phyloP scores from a whole-genome alignment of 2,329 filamentous ascomycete genomes.

The Fusarium agapanthi region DNA sequence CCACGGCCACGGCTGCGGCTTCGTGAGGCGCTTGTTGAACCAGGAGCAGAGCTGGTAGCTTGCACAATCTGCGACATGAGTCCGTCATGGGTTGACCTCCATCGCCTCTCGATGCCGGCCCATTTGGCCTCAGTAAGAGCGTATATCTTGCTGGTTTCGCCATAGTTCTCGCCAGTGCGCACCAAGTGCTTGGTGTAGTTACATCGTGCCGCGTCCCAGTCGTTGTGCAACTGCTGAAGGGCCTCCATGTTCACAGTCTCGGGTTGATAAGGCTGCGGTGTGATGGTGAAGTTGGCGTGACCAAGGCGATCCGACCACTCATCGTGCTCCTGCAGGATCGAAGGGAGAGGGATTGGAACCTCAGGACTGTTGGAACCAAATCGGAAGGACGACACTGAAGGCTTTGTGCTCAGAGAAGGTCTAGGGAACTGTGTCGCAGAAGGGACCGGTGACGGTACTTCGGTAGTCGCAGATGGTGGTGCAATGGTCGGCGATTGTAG shows the following conservation, averaged over 20 bases:
- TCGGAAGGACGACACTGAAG: slow-evolving; percentile 79
- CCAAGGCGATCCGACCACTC: slow-evolving; percentile 87
- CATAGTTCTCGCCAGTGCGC: slow-evolving; percentile 89
- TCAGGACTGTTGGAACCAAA: slow-evolving; percentile 69
- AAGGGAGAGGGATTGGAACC: slow-evolving; percentile 65
- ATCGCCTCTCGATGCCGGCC: slow-evolving; percentile 78
- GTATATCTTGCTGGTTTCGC: slow-evolving; percentile 88
- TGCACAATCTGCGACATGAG: slow-evolving; percentile 64
- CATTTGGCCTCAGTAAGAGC: slow-evolving; percentile 88
- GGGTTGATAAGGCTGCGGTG: slow-evolving; percentile 81
- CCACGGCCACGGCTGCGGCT: slow-evolving; percentile 53
- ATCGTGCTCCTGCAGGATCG: slow-evolving; percentile 75
- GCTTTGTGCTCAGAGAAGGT: slow-evolving; percentile 79
- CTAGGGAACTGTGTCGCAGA: slow-evolving; percentile 58
- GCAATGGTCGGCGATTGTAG: slow-evolving; percentile 83
- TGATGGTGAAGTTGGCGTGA: slow-evolving; percentile 92
- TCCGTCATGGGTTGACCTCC: slow-evolving; percentile 75
- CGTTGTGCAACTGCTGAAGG: slow-evolving; percentile 71
- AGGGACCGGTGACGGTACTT: slow-evolving; percentile 50
- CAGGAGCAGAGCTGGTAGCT: slow-evolving; percentile 42
- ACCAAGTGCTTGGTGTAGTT: slow-evolving; percentile 92
- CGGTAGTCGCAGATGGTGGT: slow-evolving; percentile 57
- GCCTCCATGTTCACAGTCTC: slow-evolving; percentile 65
- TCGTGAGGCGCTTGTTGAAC: slow-evolving; percentile 44
- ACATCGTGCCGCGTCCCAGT: slow-evolving; percentile 84